Percentiles rank a stretch among this genome's conserved stretches.
These are phyloP conservation scores for Ascochyta rabiei DNA, from an alignment of 2,329 filamentous ascomycete genomes.

Conservation along the genomic window DNA sequence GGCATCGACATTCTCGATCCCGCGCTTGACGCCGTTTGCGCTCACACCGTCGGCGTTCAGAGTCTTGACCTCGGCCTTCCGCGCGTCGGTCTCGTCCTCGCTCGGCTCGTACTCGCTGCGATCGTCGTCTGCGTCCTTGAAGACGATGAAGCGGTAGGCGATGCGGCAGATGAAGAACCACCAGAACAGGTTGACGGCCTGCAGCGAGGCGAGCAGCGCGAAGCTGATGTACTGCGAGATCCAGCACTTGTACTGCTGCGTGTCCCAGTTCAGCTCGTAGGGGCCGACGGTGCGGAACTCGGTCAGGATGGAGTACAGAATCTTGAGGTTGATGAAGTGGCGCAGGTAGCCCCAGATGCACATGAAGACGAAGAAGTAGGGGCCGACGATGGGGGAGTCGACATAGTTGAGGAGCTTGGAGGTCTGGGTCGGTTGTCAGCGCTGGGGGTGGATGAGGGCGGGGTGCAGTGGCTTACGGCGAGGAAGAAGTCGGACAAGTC, in stretches of 20 bases:
- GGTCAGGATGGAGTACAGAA: slow-evolving; percentile 76
- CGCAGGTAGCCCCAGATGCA: slow-evolving; percentile 86
- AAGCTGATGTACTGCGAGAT: slow-evolving; percentile 72
- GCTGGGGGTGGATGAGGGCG: not conserved
- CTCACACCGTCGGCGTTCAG: not conserved
- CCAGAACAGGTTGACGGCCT: slow-evolving; percentile 82
- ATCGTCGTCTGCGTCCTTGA: slow-evolving; percentile 69
- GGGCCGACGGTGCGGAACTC: slow-evolving; percentile 77
- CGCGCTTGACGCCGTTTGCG: not conserved
- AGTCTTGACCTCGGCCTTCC: slow-evolving; percentile 20
- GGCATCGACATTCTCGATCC: slow-evolving; percentile 2
- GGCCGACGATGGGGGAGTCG: slow-evolving; percentile 75
- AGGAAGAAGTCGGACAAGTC: slow-evolving; percentile 96
- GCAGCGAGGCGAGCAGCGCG: slow-evolving; percentile 67
- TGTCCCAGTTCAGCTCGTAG: slow-evolving; percentile 77
- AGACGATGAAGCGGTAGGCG: slow-evolving; percentile 71
- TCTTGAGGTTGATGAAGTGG: slow-evolving; percentile 80
- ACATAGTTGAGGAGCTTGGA: slow-evolving; percentile 94
- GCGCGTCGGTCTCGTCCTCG: slow-evolving; percentile 53
- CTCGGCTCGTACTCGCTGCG: slow-evolving; percentile 68
- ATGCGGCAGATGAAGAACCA: slow-evolving; percentile 78
- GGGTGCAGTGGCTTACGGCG: slow-evolving; percentile 65
- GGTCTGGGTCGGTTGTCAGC: slow-evolving; percentile 59
- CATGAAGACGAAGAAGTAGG: slow-evolving; percentile 86
- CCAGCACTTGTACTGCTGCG: slow-evolving; percentile 77